Percentiles rank a stretch among this genome's conserved stretches.
Conservation (phyloP, 345 rosid species). For the Syzygium oleosum region DNA sequence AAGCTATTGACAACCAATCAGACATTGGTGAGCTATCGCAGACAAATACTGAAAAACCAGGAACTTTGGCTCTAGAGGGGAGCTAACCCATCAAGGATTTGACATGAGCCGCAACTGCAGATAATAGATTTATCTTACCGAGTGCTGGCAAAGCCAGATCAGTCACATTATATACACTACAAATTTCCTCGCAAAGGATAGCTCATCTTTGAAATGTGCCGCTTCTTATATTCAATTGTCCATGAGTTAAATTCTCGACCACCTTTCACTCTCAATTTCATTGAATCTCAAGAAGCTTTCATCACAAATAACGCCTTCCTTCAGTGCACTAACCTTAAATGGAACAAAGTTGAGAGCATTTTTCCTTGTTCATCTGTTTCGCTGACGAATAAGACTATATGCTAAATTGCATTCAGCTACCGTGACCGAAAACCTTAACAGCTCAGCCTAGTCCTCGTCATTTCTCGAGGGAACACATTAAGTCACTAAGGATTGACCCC, state of each 20-base stretch:
- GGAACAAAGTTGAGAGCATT: background rate
- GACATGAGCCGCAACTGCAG: background rate
- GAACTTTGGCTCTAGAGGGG: background rate
- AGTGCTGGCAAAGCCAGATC: background rate
- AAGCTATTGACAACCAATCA: background rate
- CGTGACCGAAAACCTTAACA: background rate
- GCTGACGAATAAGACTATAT: background rate
- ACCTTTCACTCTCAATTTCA: too few relatives aligned
- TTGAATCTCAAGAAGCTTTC: background rate
- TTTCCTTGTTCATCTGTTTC: background rate
- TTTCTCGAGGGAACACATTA: conserved; percentile 15
- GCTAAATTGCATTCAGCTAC: background rate
- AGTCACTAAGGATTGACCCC: too few relatives aligned
- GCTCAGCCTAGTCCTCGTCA: background rate
- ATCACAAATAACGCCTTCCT: background rate
- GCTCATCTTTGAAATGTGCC: too few relatives aligned
- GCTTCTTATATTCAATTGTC: too few relatives aligned
- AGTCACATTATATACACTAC: too few relatives aligned
- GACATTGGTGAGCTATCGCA: background rate
- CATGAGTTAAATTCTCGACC: too few relatives aligned
- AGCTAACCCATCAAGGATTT: background rate
- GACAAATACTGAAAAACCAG: background rate
- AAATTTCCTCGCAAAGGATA: too few relatives aligned
- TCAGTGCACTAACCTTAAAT: background rate
- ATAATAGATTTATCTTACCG: background rate